Evolutionary conservation across 495 filamentous ascomycete genomes (phyloP), one percentile per base, ranked within the genome.

Genomic region (Neurospora tetraspora): DNA sequence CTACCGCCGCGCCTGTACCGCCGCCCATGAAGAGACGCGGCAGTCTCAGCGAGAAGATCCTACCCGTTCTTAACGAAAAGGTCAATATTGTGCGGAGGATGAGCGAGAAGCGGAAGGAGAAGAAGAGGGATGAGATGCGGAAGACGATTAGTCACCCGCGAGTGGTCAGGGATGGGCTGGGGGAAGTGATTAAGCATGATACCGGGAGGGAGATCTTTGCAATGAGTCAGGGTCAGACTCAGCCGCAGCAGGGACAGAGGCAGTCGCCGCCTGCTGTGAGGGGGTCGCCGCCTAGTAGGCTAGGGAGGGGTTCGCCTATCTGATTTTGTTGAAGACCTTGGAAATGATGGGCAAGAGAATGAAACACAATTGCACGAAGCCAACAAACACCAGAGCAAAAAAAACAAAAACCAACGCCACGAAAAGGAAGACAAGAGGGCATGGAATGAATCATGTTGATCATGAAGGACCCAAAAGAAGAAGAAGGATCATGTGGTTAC

Each of bases 61-160:
- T 83, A 75, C 76, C 80, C 72, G 14, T 73, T 31, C 39, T 84
- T 71, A 81, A 82, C 75, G 74, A 77, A 59, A 81, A 72, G 71
- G 83, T 85, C 59, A 85, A 83, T 40, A 71, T 86, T 39, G 78
- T 91, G 42, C 84, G 87, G 43, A 85, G 88, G 72, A 76, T 88
- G 70, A 90, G 88, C 74, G 88, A 91, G 78, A 81, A 83, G 75
- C 85, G 88, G 59, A 86, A 89, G 36, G 92, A 93, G 81, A 90
- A 87, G 74, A 82, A 89, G 71, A 86, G 89, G 68, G 85, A 90
- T 71, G 85, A 83, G 74, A 83, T 96, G 70, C 87, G 91, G 76
- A 84, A 87, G 71, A 91, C 86, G 75, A 97, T 96, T 40, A 85
- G 83, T 68, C 79, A 78, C 0, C 86, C 86, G 5, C 78, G 80